Evolutionary conservation across 2,329 filamentous ascomycete genomes (phyloP).

Genomic region (Chaetoscypha palmicola): DNA sequence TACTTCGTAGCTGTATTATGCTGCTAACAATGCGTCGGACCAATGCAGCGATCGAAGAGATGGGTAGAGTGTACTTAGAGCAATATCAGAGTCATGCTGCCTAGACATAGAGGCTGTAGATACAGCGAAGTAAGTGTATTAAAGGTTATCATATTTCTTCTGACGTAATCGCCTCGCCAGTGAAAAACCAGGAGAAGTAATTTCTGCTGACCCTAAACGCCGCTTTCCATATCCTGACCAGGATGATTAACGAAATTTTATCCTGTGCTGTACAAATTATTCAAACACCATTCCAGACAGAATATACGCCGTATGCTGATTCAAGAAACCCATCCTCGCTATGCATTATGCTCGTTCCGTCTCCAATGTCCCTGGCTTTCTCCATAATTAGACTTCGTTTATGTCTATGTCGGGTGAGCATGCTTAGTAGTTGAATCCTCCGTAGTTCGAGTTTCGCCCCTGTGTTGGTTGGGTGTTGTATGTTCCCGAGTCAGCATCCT

Average conservation of each 20-base stretch:
- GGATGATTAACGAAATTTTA: neutral
- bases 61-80: no score
- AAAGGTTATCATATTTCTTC: no score
- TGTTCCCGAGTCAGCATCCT: conserved; percentile 25
- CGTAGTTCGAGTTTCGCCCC: conserved; percentile 29
- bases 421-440: conserved; percentile 26
- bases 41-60: no score
- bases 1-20: no score
- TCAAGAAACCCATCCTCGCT: neutral
- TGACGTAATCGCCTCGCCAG: no score
- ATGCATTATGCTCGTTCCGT: neutral
- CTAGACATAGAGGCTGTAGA: no score
- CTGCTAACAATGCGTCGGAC: no score
- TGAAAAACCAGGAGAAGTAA: no score
- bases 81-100: no score
- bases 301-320: neutral
- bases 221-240: no score
- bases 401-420: neutral
- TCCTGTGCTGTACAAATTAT: neutral
- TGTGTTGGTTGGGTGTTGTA: conserved; percentile 16
- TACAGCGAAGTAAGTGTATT: no score
- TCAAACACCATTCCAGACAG: neutral
- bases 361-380: neutral
- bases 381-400: neutral
- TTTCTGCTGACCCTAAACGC: no score